Evolutionary conservation across 106 monocot species (phyloP), one percentile per base, ranked within the genome.

Genomic region (Chionographis japonica): DNA sequence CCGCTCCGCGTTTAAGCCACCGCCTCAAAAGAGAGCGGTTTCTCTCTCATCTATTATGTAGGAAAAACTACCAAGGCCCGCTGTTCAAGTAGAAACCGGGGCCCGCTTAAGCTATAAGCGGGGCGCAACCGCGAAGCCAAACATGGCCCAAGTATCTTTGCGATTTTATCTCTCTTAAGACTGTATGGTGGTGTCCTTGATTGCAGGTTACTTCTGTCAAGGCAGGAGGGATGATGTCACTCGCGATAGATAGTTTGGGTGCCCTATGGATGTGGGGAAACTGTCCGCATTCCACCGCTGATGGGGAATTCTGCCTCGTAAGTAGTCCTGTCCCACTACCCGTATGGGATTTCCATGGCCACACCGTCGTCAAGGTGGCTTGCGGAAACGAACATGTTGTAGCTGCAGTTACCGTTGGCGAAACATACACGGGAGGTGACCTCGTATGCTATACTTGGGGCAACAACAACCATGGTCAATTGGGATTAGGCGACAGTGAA

Each of bases 221-320:
- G 54, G 92, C 88, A 12, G 92, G 92, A 38, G 92, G 88, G 58
- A 92, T 92, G 92, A 88, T 83, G 85, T 92, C 92, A 37, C 75
- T 88, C 51, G 92, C 88, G 27, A 88, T 92, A 59, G 92, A 92
- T 62, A 67, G 8, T 63, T 61, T 83, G 2, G 92, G 92, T 8
- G 74, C 74, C 46, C 62, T 92, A 35, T 92, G 92, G 92, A 83
- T 88, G 46, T 92, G 88, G 92, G 92, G 92, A 10, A 79, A 88
- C 54, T 85, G 80, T 64, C 88, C 85, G 61, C 84, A 84, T 62
- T 72, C 65, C 20, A 68, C 56, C 16, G 69, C 81, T 52, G 71
- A 69, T 27, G 75, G 63, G 8, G 65, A 60, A 13, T 83, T 85
- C 68, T 73, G 78, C 73, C 75, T 88, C 11, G 18, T 55, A 3